phyloP scores from a whole-genome alignment of 2,329 filamentous ascomycete species.

The Fusarium begoniae region DNA sequence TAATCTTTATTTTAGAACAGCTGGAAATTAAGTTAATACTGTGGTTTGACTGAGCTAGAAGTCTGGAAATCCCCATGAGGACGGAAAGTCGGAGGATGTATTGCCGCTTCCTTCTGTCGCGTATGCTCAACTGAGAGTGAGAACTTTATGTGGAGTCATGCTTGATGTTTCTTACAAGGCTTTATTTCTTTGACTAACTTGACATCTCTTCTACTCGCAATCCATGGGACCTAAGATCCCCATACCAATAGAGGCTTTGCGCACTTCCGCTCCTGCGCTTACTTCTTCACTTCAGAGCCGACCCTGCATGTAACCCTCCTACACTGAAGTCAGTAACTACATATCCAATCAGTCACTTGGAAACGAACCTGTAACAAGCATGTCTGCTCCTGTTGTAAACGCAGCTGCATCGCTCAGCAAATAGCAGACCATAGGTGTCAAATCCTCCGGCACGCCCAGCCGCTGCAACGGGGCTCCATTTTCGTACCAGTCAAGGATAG shows the following conservation, averaged over 20 bases:
- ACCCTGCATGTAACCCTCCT: neutral
- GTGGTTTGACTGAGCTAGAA: fast-evolving
- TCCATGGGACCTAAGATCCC: fast-evolving
- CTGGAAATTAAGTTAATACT: neutral
- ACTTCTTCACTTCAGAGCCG: neutral
- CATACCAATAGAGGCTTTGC: fast-evolving
- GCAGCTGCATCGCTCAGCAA: neutral
- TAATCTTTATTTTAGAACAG: fast-evolving
- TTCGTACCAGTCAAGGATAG: neutral
- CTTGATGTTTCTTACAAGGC: fast-evolving
- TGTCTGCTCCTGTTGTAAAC: neutral
- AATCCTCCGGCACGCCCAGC: neutral
- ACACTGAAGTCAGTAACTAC: neutral
- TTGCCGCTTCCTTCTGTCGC: fast-evolving
- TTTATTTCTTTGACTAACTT: no score
- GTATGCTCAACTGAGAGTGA: no score
- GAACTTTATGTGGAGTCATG: fast-evolving
- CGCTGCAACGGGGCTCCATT: neutral
- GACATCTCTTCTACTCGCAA: no score
- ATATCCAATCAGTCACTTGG: fast-evolving
- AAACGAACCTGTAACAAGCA: neutral
- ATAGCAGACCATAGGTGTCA: neutral
- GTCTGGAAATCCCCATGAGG: fast-evolving
- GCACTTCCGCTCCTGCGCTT: no score
- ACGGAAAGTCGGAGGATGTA: neutral